phyloP scores from a whole-genome alignment of 2,329 filamentous ascomycete species.

The Scedosporium dehoogii region DNA sequence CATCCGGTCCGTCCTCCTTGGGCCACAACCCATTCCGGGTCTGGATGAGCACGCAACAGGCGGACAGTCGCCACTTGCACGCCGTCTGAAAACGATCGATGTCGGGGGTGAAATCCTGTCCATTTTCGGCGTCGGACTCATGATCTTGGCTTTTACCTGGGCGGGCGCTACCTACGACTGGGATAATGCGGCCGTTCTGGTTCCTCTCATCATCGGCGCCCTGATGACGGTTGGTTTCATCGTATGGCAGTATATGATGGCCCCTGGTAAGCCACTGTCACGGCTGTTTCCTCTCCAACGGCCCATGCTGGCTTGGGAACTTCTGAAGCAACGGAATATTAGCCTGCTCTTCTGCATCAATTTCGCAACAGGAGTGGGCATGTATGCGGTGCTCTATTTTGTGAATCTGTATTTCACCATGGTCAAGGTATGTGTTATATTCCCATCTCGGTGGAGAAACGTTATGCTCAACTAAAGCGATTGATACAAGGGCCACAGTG shows the following conservation, averaged over 20 bases:
- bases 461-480: no score
- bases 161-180: conserved; percentile 43
- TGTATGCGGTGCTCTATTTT: conserved; percentile 52
- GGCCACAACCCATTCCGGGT: conserved; percentile 36
- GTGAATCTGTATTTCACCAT: conserved; percentile 55
- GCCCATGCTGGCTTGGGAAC: conserved; percentile 53
- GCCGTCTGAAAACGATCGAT: conserved; percentile 39
- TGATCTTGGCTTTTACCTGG: conserved; percentile 47
- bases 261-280: conserved; percentile 34
- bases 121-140: conserved; percentile 41
- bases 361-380: conserved; percentile 46
- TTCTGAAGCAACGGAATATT: conserved; percentile 48
- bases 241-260: conserved; percentile 44
- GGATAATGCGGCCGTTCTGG: conserved; percentile 36
- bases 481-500: no score
- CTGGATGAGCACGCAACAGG: conserved; percentile 4
- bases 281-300: conserved; percentile 40
- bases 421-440: no score
- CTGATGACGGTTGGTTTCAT: conserved; percentile 32
- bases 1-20: conserved; percentile 48
- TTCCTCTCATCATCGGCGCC: conserved; percentile 34
- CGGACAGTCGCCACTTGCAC: conserved; percentile 18
- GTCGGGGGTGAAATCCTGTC: conserved; percentile 46
- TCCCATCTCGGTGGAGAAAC: no score
- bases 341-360: conserved; percentile 53